Evolutionary conservation across 495 filamentous ascomycete genomes (phyloP).

Genomic region (Trichoderma gamsii): DNA sequence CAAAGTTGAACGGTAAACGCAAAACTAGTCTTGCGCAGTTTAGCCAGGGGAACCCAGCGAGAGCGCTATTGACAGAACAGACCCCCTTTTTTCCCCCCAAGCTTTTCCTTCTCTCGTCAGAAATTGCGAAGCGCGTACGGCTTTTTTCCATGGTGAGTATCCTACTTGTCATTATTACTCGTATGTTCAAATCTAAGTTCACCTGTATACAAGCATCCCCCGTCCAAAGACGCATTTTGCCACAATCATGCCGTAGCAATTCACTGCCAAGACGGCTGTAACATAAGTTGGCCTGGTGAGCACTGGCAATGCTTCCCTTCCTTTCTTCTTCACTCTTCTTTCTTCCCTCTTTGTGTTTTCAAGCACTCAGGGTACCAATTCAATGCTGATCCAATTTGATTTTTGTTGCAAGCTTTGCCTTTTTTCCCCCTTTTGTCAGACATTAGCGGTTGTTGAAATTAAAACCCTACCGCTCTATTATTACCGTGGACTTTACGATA

Average conservation of each 20-base stretch:
- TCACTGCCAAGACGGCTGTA: neutral
- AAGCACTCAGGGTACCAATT: neutral
- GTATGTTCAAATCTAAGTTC: neutral
- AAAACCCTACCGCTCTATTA: neutral
- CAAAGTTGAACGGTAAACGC: neutral
- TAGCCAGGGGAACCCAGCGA: neutral
- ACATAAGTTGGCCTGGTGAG: neutral
- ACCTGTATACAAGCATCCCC: neutral
- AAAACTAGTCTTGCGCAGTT: neutral
- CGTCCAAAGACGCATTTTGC: neutral
- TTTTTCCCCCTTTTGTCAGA: neutral
- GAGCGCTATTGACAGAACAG: slow-evolving; percentile 9
- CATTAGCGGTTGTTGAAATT: neutral
- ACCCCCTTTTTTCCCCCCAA: neutral
- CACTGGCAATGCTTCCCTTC: neutral
- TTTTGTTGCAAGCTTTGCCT: neutral
- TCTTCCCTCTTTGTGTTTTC: neutral
- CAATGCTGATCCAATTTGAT: neutral
- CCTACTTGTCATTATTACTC: neutral
- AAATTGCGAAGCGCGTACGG: neutral
- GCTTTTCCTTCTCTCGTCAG: neutral
- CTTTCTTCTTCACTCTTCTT: neutral
- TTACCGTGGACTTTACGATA: neutral
- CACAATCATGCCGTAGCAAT: neutral
- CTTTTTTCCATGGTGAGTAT: neutral